Conservation (phyloP, 1,284 basidiomycete species). For the Cutaneotrichosporon sp. region DNA sequence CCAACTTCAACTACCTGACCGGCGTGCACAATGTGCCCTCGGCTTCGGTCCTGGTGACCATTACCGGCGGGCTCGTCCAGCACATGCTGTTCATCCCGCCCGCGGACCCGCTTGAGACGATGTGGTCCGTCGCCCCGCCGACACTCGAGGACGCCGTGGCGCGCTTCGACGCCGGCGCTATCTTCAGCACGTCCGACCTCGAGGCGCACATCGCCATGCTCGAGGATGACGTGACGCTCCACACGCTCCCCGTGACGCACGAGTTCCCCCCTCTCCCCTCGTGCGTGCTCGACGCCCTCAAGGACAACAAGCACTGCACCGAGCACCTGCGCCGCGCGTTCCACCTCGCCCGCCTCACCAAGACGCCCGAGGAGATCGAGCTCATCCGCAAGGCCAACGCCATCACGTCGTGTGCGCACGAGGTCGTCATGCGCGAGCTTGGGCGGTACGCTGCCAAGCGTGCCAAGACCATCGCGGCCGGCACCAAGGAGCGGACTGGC, state of each 20-base stretch:
- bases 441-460: constrained; percentile 64
- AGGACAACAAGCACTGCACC: constrained; percentile 43
- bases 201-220: constrained; percentile 19
- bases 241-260: constrained; percentile 58
- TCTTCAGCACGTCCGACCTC: constrained; percentile 61
- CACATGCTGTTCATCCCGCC: constrained; percentile 74
- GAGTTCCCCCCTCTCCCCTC: constrained; percentile 63
- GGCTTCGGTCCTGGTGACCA: constrained; percentile 67
- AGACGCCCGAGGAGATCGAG: constrained; percentile 71
- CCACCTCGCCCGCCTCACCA: constrained; percentile 73
- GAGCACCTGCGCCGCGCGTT: constrained; percentile 70
- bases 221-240: constrained; percentile 29
- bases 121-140: constrained; percentile 86
- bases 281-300: constrained; percentile 45
- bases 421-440: constrained; percentile 85
- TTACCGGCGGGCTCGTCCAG: constrained; percentile 49
- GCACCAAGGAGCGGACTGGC: constrained; percentile 57
- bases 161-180: constrained; percentile 62
- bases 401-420: constrained; percentile 83
- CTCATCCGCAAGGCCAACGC: constrained; percentile 74
- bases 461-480: constrained; percentile 42
- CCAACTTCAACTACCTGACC: constrained; percentile 84
- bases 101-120: constrained; percentile 67
- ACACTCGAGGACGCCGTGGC: constrained; percentile 62
- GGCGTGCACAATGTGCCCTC: constrained; percentile 68